Evolutionary conservation across 257 asterid genomes (phyloP).

Genomic region (Nicotiana noctiflora): DNA sequence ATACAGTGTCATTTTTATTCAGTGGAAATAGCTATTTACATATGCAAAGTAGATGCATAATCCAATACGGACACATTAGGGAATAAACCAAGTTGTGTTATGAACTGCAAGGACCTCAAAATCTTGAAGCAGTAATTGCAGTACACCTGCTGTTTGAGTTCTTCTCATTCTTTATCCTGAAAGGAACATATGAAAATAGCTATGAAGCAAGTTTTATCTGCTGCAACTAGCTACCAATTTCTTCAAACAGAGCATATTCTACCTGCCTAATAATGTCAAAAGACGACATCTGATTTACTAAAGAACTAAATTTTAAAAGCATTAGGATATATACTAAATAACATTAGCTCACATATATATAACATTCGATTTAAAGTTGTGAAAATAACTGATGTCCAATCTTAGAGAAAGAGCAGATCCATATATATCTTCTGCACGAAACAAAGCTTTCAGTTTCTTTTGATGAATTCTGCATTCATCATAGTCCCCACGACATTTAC

Average conservation of each 20-base stretch:
- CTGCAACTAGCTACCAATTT: not conserved
- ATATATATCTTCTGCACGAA: not conserved
- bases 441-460: not conserved
- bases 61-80: not conserved
- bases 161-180: constrained; percentile 14
- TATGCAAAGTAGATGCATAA: constrained; percentile 1
- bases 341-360: not conserved
- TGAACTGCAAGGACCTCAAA: constrained; percentile 2
- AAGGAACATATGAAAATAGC: constrained; percentile 5
- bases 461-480: not conserved
- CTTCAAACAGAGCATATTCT: not conserved
- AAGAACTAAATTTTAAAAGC: not conserved
- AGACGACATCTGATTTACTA: not conserved
- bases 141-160: constrained; percentile 3
- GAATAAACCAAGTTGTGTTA: constrained; percentile 1
- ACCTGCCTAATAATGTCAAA: not conserved
- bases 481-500: not conserved
- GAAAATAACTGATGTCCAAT: not conserved
- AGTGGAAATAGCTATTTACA: constrained; percentile 7
- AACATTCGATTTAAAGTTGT: not conserved
- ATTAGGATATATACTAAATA: not conserved
- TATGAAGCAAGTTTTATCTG: not conserved
- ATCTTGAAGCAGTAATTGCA: constrained; percentile 5
- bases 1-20: not conserved
- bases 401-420: not conserved